Percentiles rank a stretch among this genome's conserved stretches.
Conservation (phyloP, 129 eudicot species). For the Calendula officinalis region DNA sequence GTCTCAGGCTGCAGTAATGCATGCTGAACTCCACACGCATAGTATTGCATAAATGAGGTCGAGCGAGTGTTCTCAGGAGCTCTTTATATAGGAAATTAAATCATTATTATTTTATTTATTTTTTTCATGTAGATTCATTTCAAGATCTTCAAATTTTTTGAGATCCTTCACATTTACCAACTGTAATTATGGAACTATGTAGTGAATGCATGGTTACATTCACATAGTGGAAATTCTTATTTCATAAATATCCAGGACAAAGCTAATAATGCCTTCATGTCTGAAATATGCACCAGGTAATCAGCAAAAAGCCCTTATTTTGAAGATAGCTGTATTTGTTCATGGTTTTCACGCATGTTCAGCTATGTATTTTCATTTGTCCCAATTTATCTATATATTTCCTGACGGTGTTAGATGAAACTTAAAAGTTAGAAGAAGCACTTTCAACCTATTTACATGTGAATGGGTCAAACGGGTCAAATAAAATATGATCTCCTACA, state of each 20-base stretch:
- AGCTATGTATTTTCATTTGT: background rate
- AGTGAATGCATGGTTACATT: constrained; percentile 60
- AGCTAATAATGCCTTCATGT: constrained; percentile 30
- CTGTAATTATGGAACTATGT: constrained; percentile 71
- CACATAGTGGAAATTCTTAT: constrained; percentile 59
- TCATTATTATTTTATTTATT: no score
- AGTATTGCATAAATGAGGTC: constrained; percentile 99
- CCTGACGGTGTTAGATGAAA: no score
- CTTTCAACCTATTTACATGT: background rate
- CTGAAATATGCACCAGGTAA: constrained; percentile 41
- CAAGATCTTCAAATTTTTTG: constrained; percentile 80
- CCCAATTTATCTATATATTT: no score
- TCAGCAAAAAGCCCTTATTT: constrained; percentile 56
- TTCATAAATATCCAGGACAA: constrained; percentile 43
- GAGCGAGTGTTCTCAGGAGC: constrained; percentile 29
- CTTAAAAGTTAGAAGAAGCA: no score
- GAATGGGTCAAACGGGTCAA: background rate
- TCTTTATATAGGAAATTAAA: background rate
- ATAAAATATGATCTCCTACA: no score
- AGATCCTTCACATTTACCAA: constrained; percentile 76
- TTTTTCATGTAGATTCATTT: constrained; percentile 58
- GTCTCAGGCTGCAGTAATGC: constrained; percentile 80
- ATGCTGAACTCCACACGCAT: constrained; percentile 97
- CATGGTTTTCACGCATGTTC: constrained; percentile 90
- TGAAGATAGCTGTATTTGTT: constrained; percentile 89